Conservation (phyloP, 2,329 filamentous ascomycete species). For the Dendrostoma leiphaemia region DNA sequence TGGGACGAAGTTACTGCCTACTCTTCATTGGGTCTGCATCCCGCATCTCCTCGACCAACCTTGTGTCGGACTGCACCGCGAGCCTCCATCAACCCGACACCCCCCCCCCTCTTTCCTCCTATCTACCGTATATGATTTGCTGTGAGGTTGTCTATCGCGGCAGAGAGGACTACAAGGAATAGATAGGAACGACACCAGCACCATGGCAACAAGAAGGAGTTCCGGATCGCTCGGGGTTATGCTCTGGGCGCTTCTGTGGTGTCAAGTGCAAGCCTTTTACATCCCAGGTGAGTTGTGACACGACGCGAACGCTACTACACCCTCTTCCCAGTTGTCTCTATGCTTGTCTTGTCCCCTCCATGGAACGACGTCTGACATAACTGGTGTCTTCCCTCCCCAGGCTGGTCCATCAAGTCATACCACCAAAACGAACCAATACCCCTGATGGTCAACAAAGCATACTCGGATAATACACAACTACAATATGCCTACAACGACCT, state of each 20-base stretch:
- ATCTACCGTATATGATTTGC: neutral
- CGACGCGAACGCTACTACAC: neutral
- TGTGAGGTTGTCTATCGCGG: neutral
- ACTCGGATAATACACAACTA: constrained; percentile 85
- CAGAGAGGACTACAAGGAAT: neutral
- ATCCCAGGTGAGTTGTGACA: constrained; percentile 66
- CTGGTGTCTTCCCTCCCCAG: constrained; percentile 35
- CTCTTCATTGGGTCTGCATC: no score
- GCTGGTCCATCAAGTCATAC: constrained; percentile 82
- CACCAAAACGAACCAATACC: constrained; percentile 73
- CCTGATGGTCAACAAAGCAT: constrained; percentile 88
- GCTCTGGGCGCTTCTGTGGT: constrained; percentile 43
- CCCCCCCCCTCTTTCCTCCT: neutral
- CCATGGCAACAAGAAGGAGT: constrained; percentile 20
- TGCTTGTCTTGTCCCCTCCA: neutral
- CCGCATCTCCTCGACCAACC: constrained; percentile 5
- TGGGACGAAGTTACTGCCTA: no score
- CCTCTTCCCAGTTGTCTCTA: no score
- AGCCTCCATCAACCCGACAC: neutral
- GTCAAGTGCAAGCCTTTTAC: constrained; percentile 69
- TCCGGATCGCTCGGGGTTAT: constrained; percentile 39
- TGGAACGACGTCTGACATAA: constrained; percentile 4
- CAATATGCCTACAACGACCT: constrained; percentile 90
- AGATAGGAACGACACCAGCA: neutral
- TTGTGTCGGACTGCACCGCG: neutral